Percentiles rank a stretch among this genome's conserved stretches.
These are phyloP conservation scores for Neofusicoccum laricinum DNA, from an alignment of 2,329 filamentous ascomycete species.

Conservation along the genomic window DNA sequence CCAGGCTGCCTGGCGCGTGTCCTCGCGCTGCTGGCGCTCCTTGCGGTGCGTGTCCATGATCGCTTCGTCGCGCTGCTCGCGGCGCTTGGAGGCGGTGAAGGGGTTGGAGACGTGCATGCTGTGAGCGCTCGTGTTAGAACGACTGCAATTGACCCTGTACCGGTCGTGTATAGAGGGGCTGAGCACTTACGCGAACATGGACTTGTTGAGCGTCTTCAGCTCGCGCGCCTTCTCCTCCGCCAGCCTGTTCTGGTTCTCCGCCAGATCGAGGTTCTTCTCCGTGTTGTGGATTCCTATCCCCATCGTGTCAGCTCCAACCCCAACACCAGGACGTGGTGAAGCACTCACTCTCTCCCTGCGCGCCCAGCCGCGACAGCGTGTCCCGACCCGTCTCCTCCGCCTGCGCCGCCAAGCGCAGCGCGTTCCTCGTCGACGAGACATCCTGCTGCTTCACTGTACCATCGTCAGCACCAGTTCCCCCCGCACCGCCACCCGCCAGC, in stretches of 20 bases:
- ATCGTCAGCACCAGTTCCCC: neutral
- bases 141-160: slow-evolving; percentile 48
- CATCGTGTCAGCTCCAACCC: neutral
- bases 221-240: slow-evolving; percentile 80
- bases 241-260: slow-evolving; percentile 71
- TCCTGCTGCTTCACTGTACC: slow-evolving; percentile 68
- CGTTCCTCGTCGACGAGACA: slow-evolving; percentile 68
- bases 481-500: neutral
- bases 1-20: slow-evolving; percentile 54
- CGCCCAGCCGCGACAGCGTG: slow-evolving; percentile 70
- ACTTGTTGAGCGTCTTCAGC: slow-evolving; percentile 79
- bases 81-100: slow-evolving; percentile 60
- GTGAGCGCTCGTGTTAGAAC: neutral
- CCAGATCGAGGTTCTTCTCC: slow-evolving; percentile 77
- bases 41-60: slow-evolving; percentile 63
- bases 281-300: slow-evolving; percentile 51
- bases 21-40: slow-evolving; percentile 57
- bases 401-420: slow-evolving; percentile 64
- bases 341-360: slow-evolving; percentile 70
- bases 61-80: slow-evolving; percentile 63
- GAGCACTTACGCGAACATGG: slow-evolving; percentile 80
- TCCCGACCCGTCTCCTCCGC: slow-evolving; percentile 68
- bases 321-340: neutral
- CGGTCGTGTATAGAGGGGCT: slow-evolving; percentile 26
- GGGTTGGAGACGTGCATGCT: slow-evolving; percentile 38